A percentile compares a stretch with the other conserved stretches of the same genome.
Evolutionary conservation across 1,139 yeast genomes (phyloP).

Genomic region (Suhomyces coccinellae): DNA sequence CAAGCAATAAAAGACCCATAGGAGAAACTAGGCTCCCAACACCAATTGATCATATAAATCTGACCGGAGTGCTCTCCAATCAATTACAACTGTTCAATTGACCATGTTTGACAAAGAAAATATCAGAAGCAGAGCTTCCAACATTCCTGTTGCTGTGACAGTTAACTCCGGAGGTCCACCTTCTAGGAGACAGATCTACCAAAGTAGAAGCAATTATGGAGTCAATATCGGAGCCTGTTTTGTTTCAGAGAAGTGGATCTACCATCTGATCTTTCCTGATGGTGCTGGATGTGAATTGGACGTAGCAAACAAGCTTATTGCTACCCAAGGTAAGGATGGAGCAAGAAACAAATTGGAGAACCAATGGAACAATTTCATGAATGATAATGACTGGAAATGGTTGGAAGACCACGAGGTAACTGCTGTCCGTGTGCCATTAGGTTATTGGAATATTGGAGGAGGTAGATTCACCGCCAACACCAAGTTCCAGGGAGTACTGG

Average conservation of each 20-base stretch:
- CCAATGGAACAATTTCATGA: conserved; percentile 70
- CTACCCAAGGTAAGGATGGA: conserved; percentile 51
- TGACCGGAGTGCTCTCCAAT: background rate
- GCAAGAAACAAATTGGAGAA: conserved; percentile 58
- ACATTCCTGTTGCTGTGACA: conserved; percentile 29
- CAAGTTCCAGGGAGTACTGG: conserved; percentile 52
- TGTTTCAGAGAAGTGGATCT: conserved; percentile 77
- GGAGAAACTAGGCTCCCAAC: no score
- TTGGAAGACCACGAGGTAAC: conserved; percentile 65
- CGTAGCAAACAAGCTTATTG: conserved; percentile 55
- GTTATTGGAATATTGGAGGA: conserved; percentile 84
- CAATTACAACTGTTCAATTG: conserved; percentile 4
- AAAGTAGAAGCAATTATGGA: conserved; percentile 72
- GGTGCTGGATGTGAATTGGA: conserved; percentile 67
- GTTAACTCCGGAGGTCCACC: conserved; percentile 39
- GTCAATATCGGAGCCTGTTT: conserved; percentile 87
- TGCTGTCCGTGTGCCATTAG: conserved; percentile 81
- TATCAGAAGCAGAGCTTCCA: conserved; percentile 38
- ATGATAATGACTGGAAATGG: conserved; percentile 80
- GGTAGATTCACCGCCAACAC: conserved; percentile 59
- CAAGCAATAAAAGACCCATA: no score
- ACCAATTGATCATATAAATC: background rate
- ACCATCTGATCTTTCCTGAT: conserved; percentile 54
- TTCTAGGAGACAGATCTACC: conserved; percentile 54
- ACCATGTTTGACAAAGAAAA: conserved; percentile 44